Base-by-base conservation (phyloP, 805 yeast species). In the Candida ficus region DNA sequence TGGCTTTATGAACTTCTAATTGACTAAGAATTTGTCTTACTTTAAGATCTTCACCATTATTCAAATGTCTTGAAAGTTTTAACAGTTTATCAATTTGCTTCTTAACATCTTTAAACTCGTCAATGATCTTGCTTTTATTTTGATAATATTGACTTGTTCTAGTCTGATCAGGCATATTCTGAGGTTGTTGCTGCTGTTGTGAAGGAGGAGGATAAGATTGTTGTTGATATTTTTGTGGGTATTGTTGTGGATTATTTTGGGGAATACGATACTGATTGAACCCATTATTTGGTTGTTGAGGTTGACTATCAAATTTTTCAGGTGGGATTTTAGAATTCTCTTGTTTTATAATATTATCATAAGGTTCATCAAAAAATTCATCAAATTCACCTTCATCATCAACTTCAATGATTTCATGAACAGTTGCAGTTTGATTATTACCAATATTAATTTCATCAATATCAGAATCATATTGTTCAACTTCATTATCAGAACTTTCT, bases 401-500 rank as follows among this genome's bases (percentile, higher is more conserved):
- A 27, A 28, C 27, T 12, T 28, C 41, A 18, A 27, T 33, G 5
- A 33, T 30, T 19, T 40, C 41, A 23, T 14, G 35, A 13, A 16
- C 33, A 9, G 19, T 37, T 25, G 34, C 25, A 22, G 35, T 7
- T 11, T 29, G 16, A 12, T 22, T 39, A 17, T n/a, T 14, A 5
- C 10, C 17, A 30, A 26, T n/a, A 11, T 35, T n/a, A 8, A 3
- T 16, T 7, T 37, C 31, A 16, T 30, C 30, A 12, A 10, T 12
- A 11, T 30, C 39, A 2, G 36, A 31, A 8, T 35, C 29, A 21
- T 22, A 30, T 7, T 8, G 21, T 12, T 32, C 33, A 13, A 20
- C 21, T 19, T 38, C 46, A n/a, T 42, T 49, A 7, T 43, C 50
- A 12, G 51, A 47, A 5, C 46, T 37, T 4, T 33, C 37, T 23